Evolutionary conservation across 192 early-diverging fungal genomes (phyloP), one percentile per base, ranked within the genome.

Genomic region (Gigaspora rosea): DNA sequence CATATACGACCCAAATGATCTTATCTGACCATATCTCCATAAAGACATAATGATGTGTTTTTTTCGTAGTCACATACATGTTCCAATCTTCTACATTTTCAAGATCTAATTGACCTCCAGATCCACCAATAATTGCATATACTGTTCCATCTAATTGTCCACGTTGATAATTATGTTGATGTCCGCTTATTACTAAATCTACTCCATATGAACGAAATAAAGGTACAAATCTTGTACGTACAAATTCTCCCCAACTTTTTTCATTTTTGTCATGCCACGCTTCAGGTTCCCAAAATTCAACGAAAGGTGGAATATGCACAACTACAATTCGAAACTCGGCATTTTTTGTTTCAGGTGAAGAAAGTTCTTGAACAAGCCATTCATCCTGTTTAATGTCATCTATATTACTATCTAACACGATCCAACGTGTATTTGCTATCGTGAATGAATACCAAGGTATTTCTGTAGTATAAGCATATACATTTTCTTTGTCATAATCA

Each of bases 131-230:
- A 63, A 93, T 92, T 0, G 87, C 84, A 73, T 93, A 93, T 16
- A 86, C 84, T 27, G 90, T 87, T 9, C 85, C 79, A 58, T 87
- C 84, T 3, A 75, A 73, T 68, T 85, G 77, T 11, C 85, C 86
- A 16, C 92, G 83, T 82, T 91, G 87, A 73, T 93, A 93, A 73
- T 93, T 93, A 77, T 93, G 92, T 73, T 93, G 92, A 71, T 93
- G 92, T 4, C 92, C 92, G 6, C 91, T 92, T 20, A 93, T 88
- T 8, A 93, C 90, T 48, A 93, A 73, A 74, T 93, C 92, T 3
- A 93, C 91, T n/a, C 82, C 80, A 67, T 90, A 71, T 36, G 86
- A 68, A 58, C 90, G 86, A 78, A 93, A 93, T 50, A 92, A 67
- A 10, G 86, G 84, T 11, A 91, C 91, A 72, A 87, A 93, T 22